Evolutionary conservation across 148 eudicot species (phyloP).

Genomic region (Heliamphora exappendiculata): DNA sequence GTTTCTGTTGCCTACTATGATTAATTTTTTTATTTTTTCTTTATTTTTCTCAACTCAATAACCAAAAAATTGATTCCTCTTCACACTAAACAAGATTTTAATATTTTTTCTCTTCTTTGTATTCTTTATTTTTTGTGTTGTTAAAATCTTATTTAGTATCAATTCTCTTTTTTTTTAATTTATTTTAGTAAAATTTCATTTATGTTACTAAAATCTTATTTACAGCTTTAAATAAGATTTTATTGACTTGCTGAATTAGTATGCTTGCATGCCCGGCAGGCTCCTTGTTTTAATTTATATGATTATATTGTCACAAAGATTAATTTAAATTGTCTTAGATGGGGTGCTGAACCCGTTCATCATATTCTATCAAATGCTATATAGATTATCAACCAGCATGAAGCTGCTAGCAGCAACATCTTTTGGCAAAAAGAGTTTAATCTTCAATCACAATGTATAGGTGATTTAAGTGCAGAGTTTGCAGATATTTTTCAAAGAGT

Average conservation of each 20-base stretch:
- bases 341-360: background rate
- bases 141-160: no score
- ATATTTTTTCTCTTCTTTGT: no score
- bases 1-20: no score
- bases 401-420: constrained; percentile 90
- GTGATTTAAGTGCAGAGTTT: constrained; percentile 90
- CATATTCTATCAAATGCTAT: constrained; percentile 7
- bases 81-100: no score
- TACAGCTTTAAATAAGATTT: no score
- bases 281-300: background rate
- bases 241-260: background rate
- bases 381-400: constrained; percentile 86
- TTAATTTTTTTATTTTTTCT: no score
- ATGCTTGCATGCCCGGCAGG: background rate
- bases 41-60: no score
- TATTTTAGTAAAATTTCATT: no score
- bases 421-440: constrained; percentile 91
- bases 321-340: background rate
- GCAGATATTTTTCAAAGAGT: constrained; percentile 98
- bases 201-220: no score
- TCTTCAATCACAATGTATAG: constrained; percentile 81
- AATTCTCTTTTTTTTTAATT: no score
- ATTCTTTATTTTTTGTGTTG: no score
- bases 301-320: background rate
- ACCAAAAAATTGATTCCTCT: no score